Evolutionary conservation across 805 yeast species (phyloP).

Genomic region (Tetrapisispora phaffii): DNA sequence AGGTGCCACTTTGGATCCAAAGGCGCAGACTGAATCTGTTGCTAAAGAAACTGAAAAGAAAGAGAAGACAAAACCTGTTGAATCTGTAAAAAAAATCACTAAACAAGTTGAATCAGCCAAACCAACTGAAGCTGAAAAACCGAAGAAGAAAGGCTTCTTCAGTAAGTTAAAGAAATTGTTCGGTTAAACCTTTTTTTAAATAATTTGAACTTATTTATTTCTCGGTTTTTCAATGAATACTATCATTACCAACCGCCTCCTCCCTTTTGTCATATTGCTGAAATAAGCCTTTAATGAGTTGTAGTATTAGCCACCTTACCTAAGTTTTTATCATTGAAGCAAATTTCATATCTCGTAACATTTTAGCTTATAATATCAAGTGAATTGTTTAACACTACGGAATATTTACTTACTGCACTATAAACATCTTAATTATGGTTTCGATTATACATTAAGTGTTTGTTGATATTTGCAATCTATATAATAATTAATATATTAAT

Average conservation of each 20-base stretch:
- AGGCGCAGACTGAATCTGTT: conserved; percentile 7
- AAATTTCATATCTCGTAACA: neutral
- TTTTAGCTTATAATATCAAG: neutral
- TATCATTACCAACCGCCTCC: too few species aligned
- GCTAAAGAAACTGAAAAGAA: conserved; percentile 3
- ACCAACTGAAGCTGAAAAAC: conserved; percentile 7
- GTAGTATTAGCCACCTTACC: neutral
- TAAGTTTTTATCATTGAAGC: neutral
- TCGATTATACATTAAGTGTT: neutral
- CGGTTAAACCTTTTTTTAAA: neutral
- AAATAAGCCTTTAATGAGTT: neutral
- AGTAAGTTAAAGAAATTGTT: conserved; percentile 10
- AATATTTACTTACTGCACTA: neutral
- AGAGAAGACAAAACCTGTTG: neutral
- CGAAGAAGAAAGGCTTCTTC: conserved; percentile 12
- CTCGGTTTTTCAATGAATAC: neutral
- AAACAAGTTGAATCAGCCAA: neutral
- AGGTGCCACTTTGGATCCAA: conserved; percentile 4
- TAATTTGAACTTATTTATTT: neutral
- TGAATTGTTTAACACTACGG: neutral
- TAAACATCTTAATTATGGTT: neutral
- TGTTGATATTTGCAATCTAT: neutral
- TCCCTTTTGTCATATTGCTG: neutral
- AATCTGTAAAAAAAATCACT: neutral
- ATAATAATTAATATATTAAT: conserved; percentile 2